Evolutionary conservation across 768 basidiomycete genomes (phyloP), one percentile per base, ranked within the genome.

Genomic region (Mycena alexandri): DNA sequence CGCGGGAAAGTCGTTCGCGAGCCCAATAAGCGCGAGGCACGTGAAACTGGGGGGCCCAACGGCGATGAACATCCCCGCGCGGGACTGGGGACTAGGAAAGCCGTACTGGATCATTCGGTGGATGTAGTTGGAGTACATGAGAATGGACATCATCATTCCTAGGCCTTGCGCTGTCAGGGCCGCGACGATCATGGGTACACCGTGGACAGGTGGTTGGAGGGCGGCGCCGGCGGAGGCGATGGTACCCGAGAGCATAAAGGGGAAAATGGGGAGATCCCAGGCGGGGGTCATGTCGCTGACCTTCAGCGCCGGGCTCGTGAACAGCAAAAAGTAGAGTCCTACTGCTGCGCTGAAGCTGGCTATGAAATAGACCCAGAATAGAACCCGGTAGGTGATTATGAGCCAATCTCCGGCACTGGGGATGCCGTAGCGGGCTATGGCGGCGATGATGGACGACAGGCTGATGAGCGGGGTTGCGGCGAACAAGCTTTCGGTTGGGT

Each of bases 231-330:
- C 44, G n/a, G 57, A 6, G 22, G 57, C 57, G 33, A 59, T 24
- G 19, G 57, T 59, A 13, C 57, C 57, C n/a, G 29, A 59, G 44
- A 59, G 57, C 57, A 59, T 59, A 43, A 59, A 47, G 1, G 57
- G 57, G 24, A 48, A 59, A 29, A 59, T 59, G 12, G 57, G 57
- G n/a, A 59, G 57, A 33, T 59, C 57, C 57, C 57, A 59, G 5
- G 57, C 57, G 44, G 57, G 57, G 9, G 57, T 59, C 57, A 59
- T 59, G 13, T 59, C 57, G 34, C 33, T 36, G 44, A 59, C 25
- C 57, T 59, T 59, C 11, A 59, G 57, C 33, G 44, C 44, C 9
- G 57, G 57, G 57, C 57, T 59, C 24, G 57, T 59, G 57, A 59
- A 59, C 11, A 59, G 57, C 9, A 59, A 44, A 43, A 47, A 47